Evolutionary conservation across 169 alveolate genomes (phyloP).

Genomic region (Plasmodium knowlesi): DNA sequence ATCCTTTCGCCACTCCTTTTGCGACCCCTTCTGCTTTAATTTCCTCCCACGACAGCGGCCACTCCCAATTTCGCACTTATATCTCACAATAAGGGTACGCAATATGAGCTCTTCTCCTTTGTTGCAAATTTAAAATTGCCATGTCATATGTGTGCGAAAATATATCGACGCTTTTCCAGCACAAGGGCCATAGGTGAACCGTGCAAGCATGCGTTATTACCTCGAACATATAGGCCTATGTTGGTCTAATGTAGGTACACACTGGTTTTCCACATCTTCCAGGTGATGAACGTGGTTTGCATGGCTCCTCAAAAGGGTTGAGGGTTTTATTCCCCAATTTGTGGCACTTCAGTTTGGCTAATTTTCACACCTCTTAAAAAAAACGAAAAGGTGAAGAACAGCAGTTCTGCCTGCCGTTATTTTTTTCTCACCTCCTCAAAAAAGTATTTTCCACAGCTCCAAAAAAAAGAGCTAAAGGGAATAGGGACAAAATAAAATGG

Average conservation of each 20-base stretch:
- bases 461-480: not conserved
- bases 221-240: not conserved
- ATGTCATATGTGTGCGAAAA: not conserved
- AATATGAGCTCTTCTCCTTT: not conserved
- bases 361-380: not conserved
- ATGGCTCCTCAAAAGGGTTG: not conserved
- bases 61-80: not conserved
- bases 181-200: not conserved
- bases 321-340: not conserved
- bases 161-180: not conserved
- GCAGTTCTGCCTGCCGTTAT: not conserved
- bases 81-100: not conserved
- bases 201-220: not conserved
- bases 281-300: not conserved
- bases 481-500: not conserved
- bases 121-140: not conserved
- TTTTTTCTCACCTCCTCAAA: not conserved
- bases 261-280: not conserved
- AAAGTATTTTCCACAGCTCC: not conserved
- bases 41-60: not conserved
- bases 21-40: not conserved
- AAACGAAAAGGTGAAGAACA: not conserved
- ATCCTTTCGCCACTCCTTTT: not conserved
- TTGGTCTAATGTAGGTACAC: not conserved
- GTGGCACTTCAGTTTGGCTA: not conserved